Evolutionary conservation across 2,329 filamentous ascomycete genomes (phyloP), one percentile per base, ranked within the genome.

Genomic region (Aspergillus sp.): DNA sequence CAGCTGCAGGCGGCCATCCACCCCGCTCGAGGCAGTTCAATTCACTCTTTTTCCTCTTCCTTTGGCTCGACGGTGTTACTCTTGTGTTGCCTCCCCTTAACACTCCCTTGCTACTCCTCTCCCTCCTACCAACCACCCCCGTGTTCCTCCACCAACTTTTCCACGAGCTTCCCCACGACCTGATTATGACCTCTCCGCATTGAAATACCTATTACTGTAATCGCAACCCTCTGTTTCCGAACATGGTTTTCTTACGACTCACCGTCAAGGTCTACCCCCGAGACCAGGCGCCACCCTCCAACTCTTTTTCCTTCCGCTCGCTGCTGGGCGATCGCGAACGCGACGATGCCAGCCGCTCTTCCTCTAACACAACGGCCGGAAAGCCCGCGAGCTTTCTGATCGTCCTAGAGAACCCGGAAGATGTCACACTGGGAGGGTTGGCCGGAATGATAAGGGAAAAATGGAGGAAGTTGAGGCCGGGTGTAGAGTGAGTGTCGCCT

Each of bases 201-300:
- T 48, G 19, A 58, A 49, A 34, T 15, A 19, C 45, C 12, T 42
- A 37, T 12, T 22, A 40, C 12, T 45, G 19, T 15, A 12, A 34
- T 45, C 27, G 34, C 37, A 27, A 33, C 27, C 19, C 17, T 13
- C 19, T 30, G 13, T 41, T 24, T 30, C n/a, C 47, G 54, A 52
- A 53, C 41, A 75, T 76, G 72, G 72, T 75, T 45, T 66, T 73
- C 33, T 64, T 76, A 17, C 72, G 73, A n/a, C 65, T 75, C 3
- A 68, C 70, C 15, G 67, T 75, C 27, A 72, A 73, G 60, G 65
- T 76, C 54, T 68, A 55, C 39, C 69, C 72, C 3, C 64, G 61
- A 42, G 68, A 70, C 45, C 66, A 65, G 54, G n/a, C 65, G 11
- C 57, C 56, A 42, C n/a, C 53, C 20, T 41, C 61, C 0, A 54